phyloP scores from a whole-genome alignment of 495 filamentous ascomycete genomes.

The Pyrenula massariospora region DNA sequence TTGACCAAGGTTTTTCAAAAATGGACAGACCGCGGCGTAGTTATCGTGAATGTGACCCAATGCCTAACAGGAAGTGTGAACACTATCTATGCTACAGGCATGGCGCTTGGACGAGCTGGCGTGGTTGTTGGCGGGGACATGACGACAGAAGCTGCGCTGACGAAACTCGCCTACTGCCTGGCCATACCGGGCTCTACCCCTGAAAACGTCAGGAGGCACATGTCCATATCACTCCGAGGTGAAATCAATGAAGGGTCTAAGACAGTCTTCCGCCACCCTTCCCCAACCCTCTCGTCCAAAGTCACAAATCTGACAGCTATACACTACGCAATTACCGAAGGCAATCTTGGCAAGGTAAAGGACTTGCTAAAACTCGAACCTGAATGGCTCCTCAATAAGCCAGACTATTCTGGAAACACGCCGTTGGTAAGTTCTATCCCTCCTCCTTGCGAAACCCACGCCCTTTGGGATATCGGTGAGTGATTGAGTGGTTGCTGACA shows the following conservation, averaged over 20 bases:
- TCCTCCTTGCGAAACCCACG: background rate
- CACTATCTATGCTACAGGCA: constrained; percentile 85
- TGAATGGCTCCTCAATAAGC: constrained; percentile 58
- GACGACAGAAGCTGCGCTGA: constrained; percentile 87
- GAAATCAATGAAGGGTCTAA: constrained; percentile 70
- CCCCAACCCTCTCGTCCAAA: constrained; percentile 33
- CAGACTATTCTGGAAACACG: constrained; percentile 88
- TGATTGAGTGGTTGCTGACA: constrained; percentile 1
- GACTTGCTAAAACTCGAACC: constrained; percentile 55
- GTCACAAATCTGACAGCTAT: constrained; percentile 54
- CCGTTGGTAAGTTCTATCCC: constrained; percentile 44
- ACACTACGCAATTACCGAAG: constrained; percentile 69
- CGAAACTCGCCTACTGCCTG: constrained; percentile 84
- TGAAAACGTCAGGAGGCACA: constrained; percentile 51
- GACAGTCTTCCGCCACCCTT: constrained; percentile 60
- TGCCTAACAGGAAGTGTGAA: constrained; percentile 82
- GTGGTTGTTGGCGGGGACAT: constrained; percentile 90
- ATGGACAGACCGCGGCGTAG: constrained; percentile 69
- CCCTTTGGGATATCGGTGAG: constrained; percentile 2
- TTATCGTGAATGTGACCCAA: constrained; percentile 90
- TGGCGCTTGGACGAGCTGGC: constrained; percentile 72
- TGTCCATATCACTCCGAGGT: constrained; percentile 68
- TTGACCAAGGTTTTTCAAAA: constrained; percentile 69
- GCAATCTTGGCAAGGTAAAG: constrained; percentile 50
- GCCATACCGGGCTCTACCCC: constrained; percentile 51